These are phyloP conservation scores for Xerocomellus dryophilus DNA, from an alignment of 768 basidiomycete genomes.

Conservation along the genomic window DNA sequence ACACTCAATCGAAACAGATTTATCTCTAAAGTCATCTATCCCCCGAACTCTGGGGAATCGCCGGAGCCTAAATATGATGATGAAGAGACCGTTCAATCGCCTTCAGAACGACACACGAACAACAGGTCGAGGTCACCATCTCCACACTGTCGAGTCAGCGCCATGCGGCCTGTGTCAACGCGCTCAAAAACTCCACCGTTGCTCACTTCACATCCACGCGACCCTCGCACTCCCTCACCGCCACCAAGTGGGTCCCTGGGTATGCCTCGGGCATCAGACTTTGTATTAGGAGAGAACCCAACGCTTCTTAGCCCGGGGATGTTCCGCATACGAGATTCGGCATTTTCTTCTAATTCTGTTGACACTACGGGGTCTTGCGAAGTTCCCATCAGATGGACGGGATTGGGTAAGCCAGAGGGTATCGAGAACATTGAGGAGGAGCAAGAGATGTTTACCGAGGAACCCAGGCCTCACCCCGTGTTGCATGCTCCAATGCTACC, in stretches of 20 bases:
- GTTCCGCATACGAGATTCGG: slow-evolving; percentile 60
- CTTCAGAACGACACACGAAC: slow-evolving; percentile 16
- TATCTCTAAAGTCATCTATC: slow-evolving; percentile 18
- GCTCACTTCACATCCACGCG: slow-evolving; percentile 30
- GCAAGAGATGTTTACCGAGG: slow-evolving; percentile 28
- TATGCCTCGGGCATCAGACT: slow-evolving; percentile 20
- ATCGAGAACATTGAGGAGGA: slow-evolving; percentile 38
- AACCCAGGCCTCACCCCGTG: slow-evolving; percentile 19
- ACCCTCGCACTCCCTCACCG: slow-evolving; percentile 24
- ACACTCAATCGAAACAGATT: slow-evolving; percentile 31
- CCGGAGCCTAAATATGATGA: slow-evolving; percentile 12
- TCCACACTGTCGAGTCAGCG: slow-evolving; percentile 25
- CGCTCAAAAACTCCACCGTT: slow-evolving; percentile 42
- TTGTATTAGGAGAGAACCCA: slow-evolving; percentile 25
- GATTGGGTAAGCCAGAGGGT: slow-evolving; percentile 39
- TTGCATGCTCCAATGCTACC: slow-evolving; percentile 42
- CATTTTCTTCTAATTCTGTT: slow-evolving; percentile 47
- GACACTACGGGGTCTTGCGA: slow-evolving; percentile 46
- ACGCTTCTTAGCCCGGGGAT: slow-evolving; percentile 52
- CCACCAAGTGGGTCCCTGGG: slow-evolving; percentile 17
- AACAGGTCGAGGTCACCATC: slow-evolving; percentile 24
- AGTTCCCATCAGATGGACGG: slow-evolving; percentile 63
- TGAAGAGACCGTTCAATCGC: slow-evolving; percentile 16
- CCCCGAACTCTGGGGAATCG: slow-evolving; percentile 8
- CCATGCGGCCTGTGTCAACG: slow-evolving; percentile 34